Conservation (phyloP, 2,329 filamentous ascomycete species). For the Davidsoniella virescens region DNA sequence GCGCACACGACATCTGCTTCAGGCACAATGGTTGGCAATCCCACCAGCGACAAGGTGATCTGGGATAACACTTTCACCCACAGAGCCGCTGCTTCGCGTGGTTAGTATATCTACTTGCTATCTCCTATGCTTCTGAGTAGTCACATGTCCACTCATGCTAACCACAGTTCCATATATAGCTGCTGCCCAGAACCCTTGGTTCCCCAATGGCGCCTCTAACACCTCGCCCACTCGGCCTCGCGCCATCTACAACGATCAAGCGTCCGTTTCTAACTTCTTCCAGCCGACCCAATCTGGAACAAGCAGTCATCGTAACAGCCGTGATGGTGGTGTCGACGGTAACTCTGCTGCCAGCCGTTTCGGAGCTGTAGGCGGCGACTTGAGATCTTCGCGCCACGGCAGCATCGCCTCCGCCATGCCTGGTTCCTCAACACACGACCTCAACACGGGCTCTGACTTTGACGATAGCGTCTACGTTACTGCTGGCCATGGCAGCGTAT, state of each 20-base stretch:
- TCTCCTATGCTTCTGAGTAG: too few species aligned
- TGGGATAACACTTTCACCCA: not conserved
- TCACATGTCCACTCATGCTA: not conserved
- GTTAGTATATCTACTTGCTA: too few species aligned
- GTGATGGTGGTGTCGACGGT: not conserved
- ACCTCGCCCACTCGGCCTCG: conserved; percentile 9
- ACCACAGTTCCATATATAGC: not conserved
- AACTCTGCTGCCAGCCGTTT: not conserved
- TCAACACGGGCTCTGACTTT: not conserved
- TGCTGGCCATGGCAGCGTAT: not conserved
- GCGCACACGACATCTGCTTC: not conserved
- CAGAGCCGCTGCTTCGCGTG: not conserved
- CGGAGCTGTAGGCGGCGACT: conserved; percentile 1
- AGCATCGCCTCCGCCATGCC: not conserved
- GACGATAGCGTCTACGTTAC: not conserved
- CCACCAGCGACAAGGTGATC: not conserved
- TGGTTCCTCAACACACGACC: not conserved
- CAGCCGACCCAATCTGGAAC: not conserved
- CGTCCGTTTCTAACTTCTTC: not conserved
- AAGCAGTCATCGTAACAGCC: conserved; percentile 7
- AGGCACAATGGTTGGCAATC: not conserved
- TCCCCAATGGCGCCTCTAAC: not conserved
- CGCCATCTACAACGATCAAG: conserved; percentile 1
- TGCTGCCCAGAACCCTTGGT: not conserved
- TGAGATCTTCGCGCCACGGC: conserved; percentile 5